Conservation (phyloP, 164 flowering plant genomes). For the Pachysandra terminalis region DNA sequence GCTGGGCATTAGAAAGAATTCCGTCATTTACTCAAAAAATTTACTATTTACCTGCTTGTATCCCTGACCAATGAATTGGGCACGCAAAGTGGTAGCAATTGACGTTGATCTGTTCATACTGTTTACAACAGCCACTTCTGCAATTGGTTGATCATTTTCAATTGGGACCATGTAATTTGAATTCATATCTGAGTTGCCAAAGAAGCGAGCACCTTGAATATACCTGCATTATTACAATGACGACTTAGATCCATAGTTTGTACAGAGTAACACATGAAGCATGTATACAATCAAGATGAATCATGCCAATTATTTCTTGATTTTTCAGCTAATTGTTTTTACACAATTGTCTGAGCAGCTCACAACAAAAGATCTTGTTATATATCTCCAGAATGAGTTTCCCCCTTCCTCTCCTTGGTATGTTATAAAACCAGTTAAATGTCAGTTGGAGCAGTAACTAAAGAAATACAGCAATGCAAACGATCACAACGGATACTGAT, state of each 20-base stretch:
- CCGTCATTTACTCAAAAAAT: not conserved
- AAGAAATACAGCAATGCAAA: no score
- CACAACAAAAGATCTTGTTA: no score
- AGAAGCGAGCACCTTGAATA: slow-evolving; percentile 65
- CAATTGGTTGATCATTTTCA: slow-evolving; percentile 27
- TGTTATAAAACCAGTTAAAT: no score
- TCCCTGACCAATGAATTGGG: slow-evolving; percentile 87
- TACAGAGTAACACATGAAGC: not conserved
- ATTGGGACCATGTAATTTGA: slow-evolving; percentile 20
- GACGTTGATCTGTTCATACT: slow-evolving; percentile 20
- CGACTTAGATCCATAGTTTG: not conserved
- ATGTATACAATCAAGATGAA: not conserved
- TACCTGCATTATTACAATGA: slow-evolving; percentile 40
- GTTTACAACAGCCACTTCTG: slow-evolving; percentile 29
- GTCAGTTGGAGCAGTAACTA: no score
- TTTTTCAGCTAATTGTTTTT: no score
- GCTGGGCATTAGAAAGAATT: not conserved
- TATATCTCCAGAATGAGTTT: no score
- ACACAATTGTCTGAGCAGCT: no score
- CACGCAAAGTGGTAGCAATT: slow-evolving; percentile 33
- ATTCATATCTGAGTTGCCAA: slow-evolving; percentile 26
- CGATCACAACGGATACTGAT: no score
- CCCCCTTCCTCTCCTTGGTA: no score
- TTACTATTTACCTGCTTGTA: slow-evolving; percentile 71
- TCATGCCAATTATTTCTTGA: not conserved